Base-by-base conservation (phyloP, 371 early-diverging fungal genomes). In the Mortierella sp. region DNA sequence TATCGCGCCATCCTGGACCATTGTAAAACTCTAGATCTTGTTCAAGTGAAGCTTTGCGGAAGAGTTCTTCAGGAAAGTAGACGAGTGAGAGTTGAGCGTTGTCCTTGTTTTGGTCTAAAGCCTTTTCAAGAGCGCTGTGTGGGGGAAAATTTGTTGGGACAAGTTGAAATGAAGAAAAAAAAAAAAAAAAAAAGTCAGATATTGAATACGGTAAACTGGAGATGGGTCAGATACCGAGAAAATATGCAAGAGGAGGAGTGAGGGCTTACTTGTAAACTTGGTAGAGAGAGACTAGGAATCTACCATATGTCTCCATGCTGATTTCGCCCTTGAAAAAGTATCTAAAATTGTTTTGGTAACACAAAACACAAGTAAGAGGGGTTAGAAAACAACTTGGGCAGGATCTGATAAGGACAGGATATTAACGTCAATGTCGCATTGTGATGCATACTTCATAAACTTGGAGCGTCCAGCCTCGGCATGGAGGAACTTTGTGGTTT, bases 401-500 rank as follows among this genome's bases (percentile, higher is more conserved):
- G 14, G 32, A 52, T 68, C 4, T 49, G 32, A 37, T 20, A 43
- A 43, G 18, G 18, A 16, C 11, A 43, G 45, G 18, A 43, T 3
- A 43, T 43, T 39, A 8, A 4, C 35, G 6, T 8, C 16, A 43
- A 8, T 11, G 16, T 5, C 11, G 11, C 18, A 14, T 35, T 35
- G 18, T 43, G 4, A 20, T 14, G 28, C 78, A 22, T 73, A 78
- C 90, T 84, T 88, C 74, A 88, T 87, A 66, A 91, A 91, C 30
- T 87, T 83, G 63, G 89, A 88, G 49, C 88, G 87, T 65, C 87
- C 89, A 37, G 88, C 89, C 28, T 88, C 87, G 55, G 84, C 80
- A 61, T 91, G 91, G 26, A 88, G 84, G 65, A 62, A 78, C 68
- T 85, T 89, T 64, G 90, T 91, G n/a, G 88, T 87, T 84, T 91